phyloP scores from a whole-genome alignment of 2,329 filamentous ascomycete species.

The Xylariaceae sp. region DNA sequence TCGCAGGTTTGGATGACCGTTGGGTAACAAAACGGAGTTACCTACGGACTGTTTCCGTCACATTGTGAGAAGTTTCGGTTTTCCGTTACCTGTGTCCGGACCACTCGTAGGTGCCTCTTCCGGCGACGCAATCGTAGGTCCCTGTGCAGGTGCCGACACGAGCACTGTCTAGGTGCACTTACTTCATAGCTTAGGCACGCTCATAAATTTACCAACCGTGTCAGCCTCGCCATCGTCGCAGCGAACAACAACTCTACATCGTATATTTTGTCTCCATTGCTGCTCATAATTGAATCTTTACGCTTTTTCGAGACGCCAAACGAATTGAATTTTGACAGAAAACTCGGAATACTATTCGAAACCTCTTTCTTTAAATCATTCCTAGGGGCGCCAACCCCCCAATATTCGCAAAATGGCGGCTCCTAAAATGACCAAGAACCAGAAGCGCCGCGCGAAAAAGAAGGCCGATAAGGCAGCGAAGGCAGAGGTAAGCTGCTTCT shows the following conservation, averaged over 20 bases:
- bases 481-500: conserved; percentile 43
- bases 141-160: not conserved
- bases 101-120: too few relatives aligned
- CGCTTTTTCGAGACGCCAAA: not conserved
- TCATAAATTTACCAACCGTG: not conserved
- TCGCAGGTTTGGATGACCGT: not conserved
- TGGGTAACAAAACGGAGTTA: not conserved
- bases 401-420: conserved; percentile 49
- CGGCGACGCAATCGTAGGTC: not conserved
- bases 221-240: conserved; percentile 1
- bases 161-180: not conserved
- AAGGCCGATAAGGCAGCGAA: conserved; percentile 77
- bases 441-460: conserved; percentile 87
- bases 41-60: too few relatives aligned
- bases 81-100: too few relatives aligned
- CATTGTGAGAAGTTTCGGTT: too few relatives aligned
- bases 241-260: not conserved
- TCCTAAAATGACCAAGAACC: conserved; percentile 85
- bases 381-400: conserved; percentile 18
- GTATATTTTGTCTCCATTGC: not conserved
- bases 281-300: not conserved
- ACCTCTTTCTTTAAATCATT: not conserved
- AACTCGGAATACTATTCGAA: too few relatives aligned
- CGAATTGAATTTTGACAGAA: not conserved
- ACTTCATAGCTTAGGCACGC: not conserved